Conservation (phyloP, 2,329 filamentous ascomycete genomes). For the Aureobasidium sp. region DNA sequence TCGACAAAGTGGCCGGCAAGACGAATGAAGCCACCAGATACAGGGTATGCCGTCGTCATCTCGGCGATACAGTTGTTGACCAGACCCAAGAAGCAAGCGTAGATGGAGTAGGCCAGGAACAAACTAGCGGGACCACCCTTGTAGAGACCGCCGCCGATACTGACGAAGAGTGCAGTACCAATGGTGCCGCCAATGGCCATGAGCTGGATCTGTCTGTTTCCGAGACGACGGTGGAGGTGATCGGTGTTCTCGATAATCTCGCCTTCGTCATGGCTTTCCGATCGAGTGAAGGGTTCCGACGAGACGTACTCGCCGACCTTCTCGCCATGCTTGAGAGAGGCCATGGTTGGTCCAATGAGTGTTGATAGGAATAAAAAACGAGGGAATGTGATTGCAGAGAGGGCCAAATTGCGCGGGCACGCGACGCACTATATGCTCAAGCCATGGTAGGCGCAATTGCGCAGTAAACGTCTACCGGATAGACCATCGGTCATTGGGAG, state of each 20-base stretch:
- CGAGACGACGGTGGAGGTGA: conserved; percentile 40
- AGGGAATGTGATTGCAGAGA: not conserved
- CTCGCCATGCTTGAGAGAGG: not conserved
- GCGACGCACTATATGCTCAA: not conserved
- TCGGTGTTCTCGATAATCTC: conserved; percentile 25
- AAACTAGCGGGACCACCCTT: conserved; percentile 43
- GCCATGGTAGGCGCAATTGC: not conserved
- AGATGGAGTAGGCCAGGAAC: conserved; percentile 51
- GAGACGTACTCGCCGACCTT: not conserved
- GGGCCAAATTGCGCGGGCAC: not conserved
- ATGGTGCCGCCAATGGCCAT: conserved; percentile 36
- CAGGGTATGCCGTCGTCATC: conserved; percentile 53
- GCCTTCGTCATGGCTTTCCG: conserved; percentile 14
- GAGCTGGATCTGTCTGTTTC: conserved; percentile 36
- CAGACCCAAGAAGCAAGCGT: conserved; percentile 44
- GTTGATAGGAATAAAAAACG: no score
- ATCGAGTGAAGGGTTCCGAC: not conserved
- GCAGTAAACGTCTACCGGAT: not conserved
- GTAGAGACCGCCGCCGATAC: conserved; percentile 18
- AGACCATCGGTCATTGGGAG: not conserved
- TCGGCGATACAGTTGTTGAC: conserved; percentile 51
- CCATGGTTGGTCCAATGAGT: not conserved
- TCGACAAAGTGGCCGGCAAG: conserved; percentile 54
- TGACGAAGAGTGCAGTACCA: conserved; percentile 39
- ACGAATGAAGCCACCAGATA: conserved; percentile 51